Base-by-base conservation (phyloP, 1,284 basidiomycete genomes). In the Heterobasidion occidentale region DNA sequence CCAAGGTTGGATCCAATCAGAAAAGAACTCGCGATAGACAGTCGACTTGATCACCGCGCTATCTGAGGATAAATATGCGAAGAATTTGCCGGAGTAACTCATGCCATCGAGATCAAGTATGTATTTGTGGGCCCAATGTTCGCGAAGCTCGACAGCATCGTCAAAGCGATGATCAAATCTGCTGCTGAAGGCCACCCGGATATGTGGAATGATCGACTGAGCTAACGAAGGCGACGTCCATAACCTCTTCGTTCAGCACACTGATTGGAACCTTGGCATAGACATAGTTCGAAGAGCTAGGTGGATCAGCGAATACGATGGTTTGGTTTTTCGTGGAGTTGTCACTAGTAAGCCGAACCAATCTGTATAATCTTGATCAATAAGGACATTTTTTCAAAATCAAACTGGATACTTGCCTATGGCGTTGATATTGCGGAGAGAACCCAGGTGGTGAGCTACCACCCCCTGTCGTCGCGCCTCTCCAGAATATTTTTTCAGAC, bases 81-180 rank as follows among this genome's bases (percentile, higher is more conserved):
- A 84, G 68, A 96, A 91, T 50, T 90, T 78, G 6, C 89, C 94
- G 45, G 90, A 93, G 68, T 97, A 97, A n/a, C 90, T 88, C 87
- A 93, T 93, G 38, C 94, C 94, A 67, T 97, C 94, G 55, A 97
- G 70, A 70, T 97, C 94, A 60, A 95, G 73, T 27, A 96, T 77
- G 66, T 94, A 95, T 73, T 96, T 96, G 76, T 94, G 91, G 55
- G 85, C 78, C 94, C 94, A 97, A 65, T 93, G 88, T 60, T 86
- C 81, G 4, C 92, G 91, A 1, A 97, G 75, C 6, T 88, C 85
- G 1, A 91, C 91, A 1, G 90, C 81, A 55, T 88, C 82, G 11
- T 80, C 84, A 63, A 94, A 91, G 35, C 90, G 80, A 68, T 94
- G 88, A 45, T 82, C 76, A 58, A 58, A 78, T 76, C 62, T 94